Base-by-base conservation (phyloP, 2,329 filamentous ascomycete species). In the Beauveria medogensis region DNA sequence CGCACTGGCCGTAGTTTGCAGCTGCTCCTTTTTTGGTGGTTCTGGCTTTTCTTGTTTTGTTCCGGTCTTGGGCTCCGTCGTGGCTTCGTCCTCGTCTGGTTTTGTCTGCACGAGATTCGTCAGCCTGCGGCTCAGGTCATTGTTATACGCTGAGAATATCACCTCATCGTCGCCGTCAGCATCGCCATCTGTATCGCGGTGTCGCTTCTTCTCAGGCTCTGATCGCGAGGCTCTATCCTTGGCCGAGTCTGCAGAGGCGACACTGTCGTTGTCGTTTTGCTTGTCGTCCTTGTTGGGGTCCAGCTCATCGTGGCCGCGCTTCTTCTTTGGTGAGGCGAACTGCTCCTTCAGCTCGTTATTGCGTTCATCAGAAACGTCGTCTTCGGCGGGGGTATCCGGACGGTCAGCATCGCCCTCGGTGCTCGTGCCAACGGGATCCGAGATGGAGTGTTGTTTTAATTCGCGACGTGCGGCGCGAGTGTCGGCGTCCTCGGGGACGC, bases 191-290 rank as follows among this genome's bases (percentile, higher is more conserved):
- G 78, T 74, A 63, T 88, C 85, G 58, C 85, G 79, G 62, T 80
- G 77, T 54, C 85, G 79, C 73, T 88, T 88, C 76, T 87, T 87
- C 72, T 87, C 83, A 20, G 85, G 85, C 68, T 85, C 84, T 50
- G 70, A 66, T 58, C 74, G 67, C 59, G 66, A 69, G 50, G 78
- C 78, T 65, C 82, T 76, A 68, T 78, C 74, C 69, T 77, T 80
- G 64, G 79, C 75, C 60, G 77, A 77, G 65, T 77, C 74, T 57
- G 73, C 75, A 22, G 75, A 77, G 46, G 71, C 68, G 41, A 72
- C 66, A 65, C 78, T 75, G 63, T 74, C 77, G 63, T 69, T 70
- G 64, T 78, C 79, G 64, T 77, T 78, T 41, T 74, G 72, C 43
- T 75, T 70, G 5, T 70, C 63, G 44, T 77, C 77, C 66, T 74